phyloP scores from a whole-genome alignment of 2,329 filamentous ascomycete species.

The Knufia fluminis region DNA sequence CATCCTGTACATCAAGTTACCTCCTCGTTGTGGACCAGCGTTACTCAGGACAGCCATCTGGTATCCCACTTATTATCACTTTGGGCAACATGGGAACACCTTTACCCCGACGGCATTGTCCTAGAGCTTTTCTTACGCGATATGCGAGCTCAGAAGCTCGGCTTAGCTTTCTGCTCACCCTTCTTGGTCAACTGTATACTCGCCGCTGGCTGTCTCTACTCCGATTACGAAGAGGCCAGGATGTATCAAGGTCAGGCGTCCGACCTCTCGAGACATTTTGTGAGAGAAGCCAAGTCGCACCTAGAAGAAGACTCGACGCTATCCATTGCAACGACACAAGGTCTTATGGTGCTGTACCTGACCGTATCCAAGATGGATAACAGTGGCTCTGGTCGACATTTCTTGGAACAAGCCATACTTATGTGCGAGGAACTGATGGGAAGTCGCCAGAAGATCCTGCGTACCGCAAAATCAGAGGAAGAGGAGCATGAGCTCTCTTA shows the following conservation, averaged over 20 bases:
- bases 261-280: background rate
- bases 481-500: background rate
- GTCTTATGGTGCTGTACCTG: background rate
- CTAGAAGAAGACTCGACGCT: background rate
- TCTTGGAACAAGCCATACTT: background rate
- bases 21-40: background rate
- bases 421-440: background rate
- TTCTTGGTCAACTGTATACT: slow-evolving; percentile 30
- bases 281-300: background rate
- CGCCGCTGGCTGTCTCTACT: slow-evolving; percentile 9
- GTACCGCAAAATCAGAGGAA: background rate
- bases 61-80: background rate
- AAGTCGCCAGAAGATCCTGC: background rate
- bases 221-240: background rate
- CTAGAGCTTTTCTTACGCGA: slow-evolving; percentile 22
- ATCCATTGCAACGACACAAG: background rate
- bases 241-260: background rate
- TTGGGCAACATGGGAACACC: background rate
- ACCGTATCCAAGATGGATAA: background rate
- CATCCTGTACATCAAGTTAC: background rate
- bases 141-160: slow-evolving; percentile 23
- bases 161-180: slow-evolving; percentile 26
- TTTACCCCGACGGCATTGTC: background rate
- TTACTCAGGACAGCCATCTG: background rate
- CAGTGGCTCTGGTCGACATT: background rate